A percentile compares a stretch with the other conserved stretches of the same genome.
Conservation (phyloP, 2,329 filamentous ascomycete species). For the Aspergillus amoenus region DNA sequence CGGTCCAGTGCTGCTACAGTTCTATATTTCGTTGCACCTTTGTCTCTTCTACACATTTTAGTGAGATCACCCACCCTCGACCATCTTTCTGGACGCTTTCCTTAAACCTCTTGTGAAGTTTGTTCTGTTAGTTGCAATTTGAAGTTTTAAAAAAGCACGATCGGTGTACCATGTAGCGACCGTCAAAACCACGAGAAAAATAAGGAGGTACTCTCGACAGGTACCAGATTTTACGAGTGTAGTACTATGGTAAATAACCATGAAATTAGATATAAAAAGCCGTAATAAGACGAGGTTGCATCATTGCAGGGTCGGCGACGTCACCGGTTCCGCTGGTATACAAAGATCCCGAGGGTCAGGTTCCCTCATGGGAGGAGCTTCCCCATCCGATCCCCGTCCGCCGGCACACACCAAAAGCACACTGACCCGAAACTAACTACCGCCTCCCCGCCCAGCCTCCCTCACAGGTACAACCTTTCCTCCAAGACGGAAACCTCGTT, state of each 20-base stretch:
- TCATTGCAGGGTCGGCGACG: slow-evolving; percentile 1
- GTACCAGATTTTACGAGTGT: not conserved
- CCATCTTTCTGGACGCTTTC: slow-evolving; percentile 24
- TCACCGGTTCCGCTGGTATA: slow-evolving; percentile 5
- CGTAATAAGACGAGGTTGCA: not conserved
- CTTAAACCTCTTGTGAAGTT: slow-evolving; percentile 15
- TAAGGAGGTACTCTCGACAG: not conserved
- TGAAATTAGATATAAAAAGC: slow-evolving; percentile 5
- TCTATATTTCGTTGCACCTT: slow-evolving; percentile 22
- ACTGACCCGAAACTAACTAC: slow-evolving; percentile 5
- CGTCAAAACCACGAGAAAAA: not conserved
- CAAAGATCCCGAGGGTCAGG: slow-evolving; percentile 3
- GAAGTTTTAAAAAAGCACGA: slow-evolving; percentile 20
- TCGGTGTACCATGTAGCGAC: not conserved
- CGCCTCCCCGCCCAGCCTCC: slow-evolving; percentile 21
- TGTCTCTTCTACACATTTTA: slow-evolving; percentile 26
- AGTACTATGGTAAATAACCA: not conserved
- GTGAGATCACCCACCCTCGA: slow-evolving; percentile 25
- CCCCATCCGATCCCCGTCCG: not conserved
- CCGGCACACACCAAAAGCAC: slow-evolving; percentile 10
- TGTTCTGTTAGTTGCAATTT: slow-evolving; percentile 24
- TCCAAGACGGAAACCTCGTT: not conserved
- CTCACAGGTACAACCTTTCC: slow-evolving; percentile 5
- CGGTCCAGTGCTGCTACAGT: slow-evolving; percentile 21
- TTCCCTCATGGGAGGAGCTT: not conserved